Base-by-base conservation (phyloP, 2,329 filamentous ascomycete genomes). In the Arthrobotrys sinensis region DNA sequence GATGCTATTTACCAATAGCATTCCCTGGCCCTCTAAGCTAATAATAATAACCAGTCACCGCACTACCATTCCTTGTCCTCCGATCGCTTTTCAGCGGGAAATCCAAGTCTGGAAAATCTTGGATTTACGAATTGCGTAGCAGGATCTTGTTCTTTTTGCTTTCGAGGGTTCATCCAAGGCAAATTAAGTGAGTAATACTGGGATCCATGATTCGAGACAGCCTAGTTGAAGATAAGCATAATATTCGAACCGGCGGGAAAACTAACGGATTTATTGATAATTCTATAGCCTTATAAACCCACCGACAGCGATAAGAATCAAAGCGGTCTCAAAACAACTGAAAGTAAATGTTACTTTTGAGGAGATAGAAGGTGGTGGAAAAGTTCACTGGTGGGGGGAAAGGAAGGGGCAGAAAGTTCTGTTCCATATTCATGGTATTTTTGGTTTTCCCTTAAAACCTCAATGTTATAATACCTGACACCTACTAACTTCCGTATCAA, bases 111-210 rank as follows among this genome's bases (percentile, higher is more conserved):
- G 73, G 73, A 21, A 77, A 77, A 53, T 34, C 73, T 7, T 77
- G 73, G 73, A n/a, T 70, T 24, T 77, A 60, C 21, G 32, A 65
- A n/a, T 46, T 77, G 16, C 66, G 73, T 1, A 70, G 57, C 16
- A n/a, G 66, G 60, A 38, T 71, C 11, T 45, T 77, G 50, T 34
- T 62, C 28, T 77, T 77, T 46, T n/a, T 34, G 19, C 52, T 77
- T 5, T 28, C 57, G 38, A 70, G 73, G 66, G 50, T 77, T 12
- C 36, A 65, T 43, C 57, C 65, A 0, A 36, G 73, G 16, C 73
- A 77, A 50, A 77, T 77, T 11, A 66, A 76, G 72, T 76, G 52
- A 65, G 72, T 63, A n/a, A n/a, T n/a, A n/a, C n/a, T n/a, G n/a
- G 34, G 43, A 24, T 11, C 38, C 19, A 63, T 63, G n/a, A n/a